A percentile compares a stretch with the other conserved stretches of the same genome.
phyloP scores from a whole-genome alignment of 2,329 filamentous ascomycete genomes.

The Ophiostoma pallidulum region DNA sequence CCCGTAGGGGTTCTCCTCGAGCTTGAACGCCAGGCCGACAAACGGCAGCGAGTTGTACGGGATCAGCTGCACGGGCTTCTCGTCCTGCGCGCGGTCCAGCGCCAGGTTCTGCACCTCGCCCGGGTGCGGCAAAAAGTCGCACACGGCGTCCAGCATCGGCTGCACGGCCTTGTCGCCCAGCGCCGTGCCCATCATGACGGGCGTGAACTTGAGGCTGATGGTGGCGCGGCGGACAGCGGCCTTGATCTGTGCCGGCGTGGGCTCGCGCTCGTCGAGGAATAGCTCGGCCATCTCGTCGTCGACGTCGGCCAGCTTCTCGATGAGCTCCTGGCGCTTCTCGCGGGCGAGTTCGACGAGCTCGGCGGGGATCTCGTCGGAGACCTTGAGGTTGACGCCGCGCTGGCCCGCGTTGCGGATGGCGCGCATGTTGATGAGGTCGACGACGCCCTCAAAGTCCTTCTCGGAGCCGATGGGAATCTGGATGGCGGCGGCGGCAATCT shows the following conservation, averaged over 20 bases:
- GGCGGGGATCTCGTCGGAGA: constrained; percentile 74
- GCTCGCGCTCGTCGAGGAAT: constrained; percentile 78
- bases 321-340: constrained; percentile 74
- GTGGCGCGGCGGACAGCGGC: constrained; percentile 85
- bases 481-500: constrained; percentile 82
- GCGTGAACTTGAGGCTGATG: constrained; percentile 81
- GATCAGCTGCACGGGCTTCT: constrained; percentile 75
- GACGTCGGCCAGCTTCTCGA: constrained; percentile 93
- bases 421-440: constrained; percentile 88
- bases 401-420: constrained; percentile 85
- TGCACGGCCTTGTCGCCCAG: constrained; percentile 91
- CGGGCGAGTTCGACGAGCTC: constrained; percentile 65
- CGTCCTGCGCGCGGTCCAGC: constrained; percentile 69
- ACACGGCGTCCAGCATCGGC: constrained; percentile 89
- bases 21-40: constrained; percentile 93
- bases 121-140: constrained; percentile 91
- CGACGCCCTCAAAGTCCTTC: constrained; percentile 83
- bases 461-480: constrained; percentile 92
- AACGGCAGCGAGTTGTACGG: constrained; percentile 92
- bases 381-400: constrained; percentile 66
- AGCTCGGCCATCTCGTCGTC: constrained; percentile 96
- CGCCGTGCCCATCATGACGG: constrained; percentile 93
- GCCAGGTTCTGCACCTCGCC: constrained; percentile 81
- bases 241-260: constrained; percentile 75
- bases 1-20: constrained; percentile 97